These are phyloP conservation scores for Lyophyllum atratum DNA, from an alignment of 768 basidiomycete species.

Conservation along the genomic window DNA sequence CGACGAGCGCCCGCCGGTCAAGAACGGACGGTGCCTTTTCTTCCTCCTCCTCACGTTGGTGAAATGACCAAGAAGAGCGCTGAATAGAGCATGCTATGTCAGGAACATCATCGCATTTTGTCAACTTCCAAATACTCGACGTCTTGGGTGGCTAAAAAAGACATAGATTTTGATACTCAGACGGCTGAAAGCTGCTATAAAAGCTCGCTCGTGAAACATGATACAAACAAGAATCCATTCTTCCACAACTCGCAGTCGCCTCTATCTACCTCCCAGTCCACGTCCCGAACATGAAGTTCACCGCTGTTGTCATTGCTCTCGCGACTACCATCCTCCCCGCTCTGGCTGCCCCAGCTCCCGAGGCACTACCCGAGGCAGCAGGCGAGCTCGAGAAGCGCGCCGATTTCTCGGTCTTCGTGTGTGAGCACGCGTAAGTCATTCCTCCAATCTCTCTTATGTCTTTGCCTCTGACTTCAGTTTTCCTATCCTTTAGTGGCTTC, in stretches of 20 bases:
- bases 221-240: background rate
- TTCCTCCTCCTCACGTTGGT: too few relatives aligned
- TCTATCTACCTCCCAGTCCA: background rate
- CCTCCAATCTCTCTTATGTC: background rate
- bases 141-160: background rate
- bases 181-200: background rate
- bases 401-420: constrained; percentile 7
- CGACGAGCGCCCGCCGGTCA: too few relatives aligned
- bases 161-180: background rate
- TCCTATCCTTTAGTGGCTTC: background rate
- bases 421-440: constrained; percentile 1
- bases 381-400: constrained; percentile 6
- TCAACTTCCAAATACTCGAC: too few relatives aligned
- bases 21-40: too few relatives aligned
- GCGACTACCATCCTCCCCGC: background rate
- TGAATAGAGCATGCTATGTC: too few relatives aligned
- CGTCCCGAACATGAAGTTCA: constrained; percentile 3
- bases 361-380: background rate
- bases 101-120: too few relatives aligned
- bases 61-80: too few relatives aligned
- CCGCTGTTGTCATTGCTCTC: constrained; percentile 1
- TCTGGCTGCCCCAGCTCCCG: constrained; percentile 6
- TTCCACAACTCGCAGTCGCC: background rate
- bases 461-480: background rate
- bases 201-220: background rate